phyloP scores from a whole-genome alignment of 768 basidiomycete species.

The Calvatia gigantea region DNA sequence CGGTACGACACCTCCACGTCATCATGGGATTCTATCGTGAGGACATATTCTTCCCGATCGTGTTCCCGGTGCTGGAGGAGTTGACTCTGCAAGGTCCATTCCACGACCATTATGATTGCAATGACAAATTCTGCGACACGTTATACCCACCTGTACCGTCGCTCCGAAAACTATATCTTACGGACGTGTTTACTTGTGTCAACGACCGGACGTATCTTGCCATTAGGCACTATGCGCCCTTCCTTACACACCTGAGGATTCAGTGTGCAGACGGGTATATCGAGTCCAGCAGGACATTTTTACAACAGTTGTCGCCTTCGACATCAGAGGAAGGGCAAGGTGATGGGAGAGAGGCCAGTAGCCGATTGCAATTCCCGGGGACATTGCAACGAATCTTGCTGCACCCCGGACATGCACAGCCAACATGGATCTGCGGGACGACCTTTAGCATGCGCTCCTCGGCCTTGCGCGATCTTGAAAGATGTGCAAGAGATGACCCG shows the following conservation, averaged over 20 bases:
- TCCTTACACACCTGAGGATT: constrained; percentile 13
- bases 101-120: constrained; percentile 8
- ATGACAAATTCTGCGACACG: constrained; percentile 9
- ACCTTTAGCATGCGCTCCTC: neutral
- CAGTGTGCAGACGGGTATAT: constrained; percentile 3
- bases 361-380: constrained; percentile 2
- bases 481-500: constrained; percentile 2
- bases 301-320: neutral
- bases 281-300: constrained; percentile 8
- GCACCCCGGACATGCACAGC: constrained; percentile 10
- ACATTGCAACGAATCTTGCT: constrained; percentile 11
- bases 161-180: constrained; percentile 12
- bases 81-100: constrained; percentile 14
- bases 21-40: constrained; percentile 9
- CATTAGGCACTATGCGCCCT: constrained; percentile 12
- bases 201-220: constrained; percentile 9
- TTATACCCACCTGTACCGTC: constrained; percentile 10
- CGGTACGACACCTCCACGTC: constrained; percentile 12
- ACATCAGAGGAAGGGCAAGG: neutral
- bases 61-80: constrained; percentile 12
- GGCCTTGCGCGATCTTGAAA: neutral
- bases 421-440: constrained; percentile 7
- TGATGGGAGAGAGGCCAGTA: neutral
- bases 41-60: constrained; percentile 13
- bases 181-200: constrained; percentile 6